Conservation (phyloP, 805 yeast genomes). For the Candida ascalaphidarum region DNA sequence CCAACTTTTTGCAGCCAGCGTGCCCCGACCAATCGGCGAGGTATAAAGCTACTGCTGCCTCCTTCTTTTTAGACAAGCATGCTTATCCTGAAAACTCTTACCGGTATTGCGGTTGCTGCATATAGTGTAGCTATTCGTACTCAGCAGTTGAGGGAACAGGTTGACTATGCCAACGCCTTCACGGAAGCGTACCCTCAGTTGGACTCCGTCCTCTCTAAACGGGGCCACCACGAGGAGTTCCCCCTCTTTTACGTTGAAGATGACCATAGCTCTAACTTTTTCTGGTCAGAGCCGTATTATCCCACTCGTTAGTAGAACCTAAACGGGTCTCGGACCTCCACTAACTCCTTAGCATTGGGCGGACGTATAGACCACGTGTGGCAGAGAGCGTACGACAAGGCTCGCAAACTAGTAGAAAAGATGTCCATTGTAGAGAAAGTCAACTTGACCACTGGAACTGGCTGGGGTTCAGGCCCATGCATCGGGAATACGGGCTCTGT, state of each 20-base stretch:
- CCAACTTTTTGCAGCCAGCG: no score
- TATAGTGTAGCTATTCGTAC: no score
- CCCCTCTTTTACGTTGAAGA: conserved; percentile 20
- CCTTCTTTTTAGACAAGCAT: no score
- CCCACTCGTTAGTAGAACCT: conserved; percentile 26
- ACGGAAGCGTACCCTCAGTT: no score
- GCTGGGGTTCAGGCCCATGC: conserved; percentile 57
- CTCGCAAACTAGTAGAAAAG: conserved; percentile 44
- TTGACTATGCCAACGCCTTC: no score
- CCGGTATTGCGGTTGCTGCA: no score
- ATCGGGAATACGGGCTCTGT: conserved; percentile 54
- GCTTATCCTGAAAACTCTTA: no score
- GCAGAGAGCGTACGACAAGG: conserved; percentile 50
- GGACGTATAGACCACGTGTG: conserved; percentile 44
- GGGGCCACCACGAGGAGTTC: conserved; percentile 22
- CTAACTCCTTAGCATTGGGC: conserved; percentile 21
- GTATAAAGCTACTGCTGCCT: no score
- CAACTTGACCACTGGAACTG: conserved; percentile 55
- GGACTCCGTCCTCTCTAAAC: no score
- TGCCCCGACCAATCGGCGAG: no score
- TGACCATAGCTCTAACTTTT: conserved; percentile 16
- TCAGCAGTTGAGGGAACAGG: no score
- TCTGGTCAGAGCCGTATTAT: conserved; percentile 20
- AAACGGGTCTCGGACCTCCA: not conserved
- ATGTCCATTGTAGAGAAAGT: conserved; percentile 54